phyloP scores from a whole-genome alignment of 306 rosid species.

The Lupinus albus region DNA sequence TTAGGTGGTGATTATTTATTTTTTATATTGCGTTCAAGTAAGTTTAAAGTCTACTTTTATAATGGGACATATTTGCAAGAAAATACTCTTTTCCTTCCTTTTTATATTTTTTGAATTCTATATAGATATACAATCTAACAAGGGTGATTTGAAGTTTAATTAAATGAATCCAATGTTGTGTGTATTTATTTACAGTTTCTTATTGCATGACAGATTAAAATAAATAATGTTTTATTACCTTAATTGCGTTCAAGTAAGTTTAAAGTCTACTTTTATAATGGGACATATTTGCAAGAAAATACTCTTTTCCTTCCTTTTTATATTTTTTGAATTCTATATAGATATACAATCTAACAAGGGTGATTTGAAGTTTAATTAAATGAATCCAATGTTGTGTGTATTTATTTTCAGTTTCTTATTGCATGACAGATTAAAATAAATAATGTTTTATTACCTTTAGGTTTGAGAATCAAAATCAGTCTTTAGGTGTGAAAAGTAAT shows the following conservation, averaged over 20 bases:
- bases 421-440: constrained; percentile 2
- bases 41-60: constrained; percentile 19
- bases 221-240: constrained; percentile 37
- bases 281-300: constrained; percentile 11
- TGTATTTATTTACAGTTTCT: constrained; percentile 3
- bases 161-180: constrained; percentile 18
- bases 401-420: constrained; percentile 13
- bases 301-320: constrained; percentile 12
- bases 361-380: constrained; percentile 36
- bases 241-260: too few species aligned
- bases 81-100: constrained; percentile 2
- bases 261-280: constrained; percentile 8
- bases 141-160: constrained; percentile 33
- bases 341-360: neutral
- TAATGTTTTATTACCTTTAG: constrained; percentile 50
- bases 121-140: neutral
- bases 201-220: constrained; percentile 9
- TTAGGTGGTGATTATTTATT: constrained; percentile 16
- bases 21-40: constrained; percentile 12
- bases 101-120: constrained; percentile 31
- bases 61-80: neutral
- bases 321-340: constrained; percentile 24
- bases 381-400: constrained; percentile 6
- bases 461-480: constrained; percentile 69
- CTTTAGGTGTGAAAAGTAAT: constrained; percentile 52